Conservation (phyloP, 768 basidiomycete genomes). For the Nidula microcarpa region DNA sequence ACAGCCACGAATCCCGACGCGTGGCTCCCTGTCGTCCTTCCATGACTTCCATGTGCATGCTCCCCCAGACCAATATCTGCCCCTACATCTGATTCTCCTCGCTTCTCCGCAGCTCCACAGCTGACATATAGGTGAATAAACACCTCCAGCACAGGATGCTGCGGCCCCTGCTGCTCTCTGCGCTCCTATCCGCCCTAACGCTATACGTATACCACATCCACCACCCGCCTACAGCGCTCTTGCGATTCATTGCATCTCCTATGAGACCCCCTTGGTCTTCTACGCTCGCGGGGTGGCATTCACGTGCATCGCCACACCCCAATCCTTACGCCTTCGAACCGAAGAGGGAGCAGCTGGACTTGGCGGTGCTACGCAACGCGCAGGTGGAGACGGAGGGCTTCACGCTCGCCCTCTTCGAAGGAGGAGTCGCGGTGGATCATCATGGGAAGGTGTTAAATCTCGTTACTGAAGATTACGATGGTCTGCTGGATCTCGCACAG, state of each 20-base stretch:
- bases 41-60: too few relatives aligned
- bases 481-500: constrained; percentile 19
- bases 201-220: neutral
- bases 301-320: constrained; percentile 19
- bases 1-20: too few relatives aligned
- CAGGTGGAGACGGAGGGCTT: constrained; percentile 31
- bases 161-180: neutral
- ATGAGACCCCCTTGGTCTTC: constrained; percentile 12
- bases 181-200: neutral
- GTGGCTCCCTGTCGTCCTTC: too few relatives aligned
- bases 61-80: too few relatives aligned
- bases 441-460: constrained; percentile 23
- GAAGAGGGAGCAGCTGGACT: constrained; percentile 17
- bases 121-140: neutral
- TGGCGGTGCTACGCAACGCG: constrained; percentile 28
- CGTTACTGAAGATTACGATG: constrained; percentile 17
- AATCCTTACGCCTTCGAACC: constrained; percentile 19
- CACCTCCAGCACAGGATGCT: neutral
- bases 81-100: too few relatives aligned
- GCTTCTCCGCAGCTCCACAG: neutral
- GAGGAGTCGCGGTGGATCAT: constrained; percentile 24
- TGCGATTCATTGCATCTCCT: neutral
- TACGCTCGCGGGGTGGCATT: constrained; percentile 22
- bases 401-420: constrained; percentile 28
- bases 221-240: neutral